Percentiles rank a stretch among this genome's conserved stretches.
Evolutionary conservation across 106 monocot species (phyloP).

Genomic region (Dendrobium nobile): DNA sequence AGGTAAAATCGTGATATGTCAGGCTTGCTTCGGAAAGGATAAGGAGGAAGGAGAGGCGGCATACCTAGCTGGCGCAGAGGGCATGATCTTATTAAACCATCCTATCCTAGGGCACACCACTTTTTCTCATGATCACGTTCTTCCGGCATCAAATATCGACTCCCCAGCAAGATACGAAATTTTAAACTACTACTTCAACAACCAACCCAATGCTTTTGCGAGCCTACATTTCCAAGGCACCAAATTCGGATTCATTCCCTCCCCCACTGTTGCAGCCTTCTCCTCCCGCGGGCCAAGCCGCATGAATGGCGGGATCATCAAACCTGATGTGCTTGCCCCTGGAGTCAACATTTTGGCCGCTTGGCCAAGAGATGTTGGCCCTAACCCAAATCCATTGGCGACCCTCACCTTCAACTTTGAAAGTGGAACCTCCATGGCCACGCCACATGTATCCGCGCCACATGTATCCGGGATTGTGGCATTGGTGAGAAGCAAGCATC

Average conservation of each 20-base stretch:
- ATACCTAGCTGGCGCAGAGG: not conserved
- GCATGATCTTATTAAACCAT: constrained; percentile 1
- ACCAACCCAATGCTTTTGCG: not conserved
- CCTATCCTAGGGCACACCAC: not conserved
- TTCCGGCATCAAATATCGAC: not conserved
- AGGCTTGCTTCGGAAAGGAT: not conserved
- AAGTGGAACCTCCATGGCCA: constrained; percentile 9
- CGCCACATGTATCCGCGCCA: constrained; percentile 1
- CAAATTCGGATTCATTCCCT: not conserved
- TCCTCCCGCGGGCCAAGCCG: constrained; percentile 9
- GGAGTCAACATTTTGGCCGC: constrained; percentile 12
- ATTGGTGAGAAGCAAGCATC: constrained; percentile 1
- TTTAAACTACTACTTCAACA: not conserved
- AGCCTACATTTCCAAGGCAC: not conserved
- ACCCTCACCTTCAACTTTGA: constrained; percentile 4
- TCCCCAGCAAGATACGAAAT: not conserved
- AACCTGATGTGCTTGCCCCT: constrained; percentile 10
- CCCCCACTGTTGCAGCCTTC: constrained; percentile 10
- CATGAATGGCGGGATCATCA: constrained; percentile 4
- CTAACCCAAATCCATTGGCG: not conserved
- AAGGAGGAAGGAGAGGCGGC: not conserved
- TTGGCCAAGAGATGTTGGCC: constrained; percentile 7
- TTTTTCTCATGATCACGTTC: not conserved
- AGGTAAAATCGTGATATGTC: constrained; percentile 5
- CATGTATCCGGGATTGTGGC: constrained; percentile 5